A percentile compares a stretch with the other conserved stretches of the same genome.
These are phyloP conservation scores for Elongisporangium undulatum DNA, from an alignment of 352 stramenopile genomes.

Conservation along the genomic window DNA sequence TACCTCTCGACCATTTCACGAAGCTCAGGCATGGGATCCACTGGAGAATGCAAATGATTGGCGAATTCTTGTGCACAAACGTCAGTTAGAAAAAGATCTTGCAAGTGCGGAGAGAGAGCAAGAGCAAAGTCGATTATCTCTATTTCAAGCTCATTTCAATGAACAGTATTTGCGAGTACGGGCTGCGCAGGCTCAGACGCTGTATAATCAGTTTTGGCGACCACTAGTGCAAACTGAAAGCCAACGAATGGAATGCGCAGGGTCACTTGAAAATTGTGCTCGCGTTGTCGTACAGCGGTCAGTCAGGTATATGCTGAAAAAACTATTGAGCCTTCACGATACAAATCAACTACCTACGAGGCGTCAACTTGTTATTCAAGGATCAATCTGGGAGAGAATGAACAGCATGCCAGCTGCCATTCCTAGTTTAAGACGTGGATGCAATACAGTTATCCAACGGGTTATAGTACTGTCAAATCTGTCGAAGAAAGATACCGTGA, in stretches of 20 bases:
- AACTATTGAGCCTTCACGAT: conserved; percentile 43
- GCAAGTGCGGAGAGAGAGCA: conserved; percentile 25
- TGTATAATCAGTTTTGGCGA: conserved; percentile 27
- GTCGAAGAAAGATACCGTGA: conserved; percentile 6
- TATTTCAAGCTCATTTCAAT: conserved; percentile 61
- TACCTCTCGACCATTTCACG: conserved; percentile 37
- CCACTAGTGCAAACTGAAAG: conserved; percentile 15
- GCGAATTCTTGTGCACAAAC: conserved; percentile 59
- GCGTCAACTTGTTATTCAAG: conserved; percentile 43
- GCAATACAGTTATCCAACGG: conserved; percentile 21
- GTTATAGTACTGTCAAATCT: conserved; percentile 26
- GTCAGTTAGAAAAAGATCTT: conserved; percentile 38
- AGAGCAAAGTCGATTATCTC: conserved; percentile 35
- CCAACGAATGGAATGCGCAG: conserved; percentile 17
- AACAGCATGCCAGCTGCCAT: conserved; percentile 27
- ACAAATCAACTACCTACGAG: conserved; percentile 34
- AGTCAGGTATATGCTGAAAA: conserved; percentile 31
- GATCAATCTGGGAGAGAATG: conserved; percentile 20
- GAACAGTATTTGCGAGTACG: conserved; percentile 41
- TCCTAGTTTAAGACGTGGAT: conserved; percentile 34
- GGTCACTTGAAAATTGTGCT: conserved; percentile 23
- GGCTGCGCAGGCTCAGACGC: conserved; percentile 20
- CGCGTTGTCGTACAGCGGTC: conserved; percentile 17
- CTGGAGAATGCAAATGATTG: conserved; percentile 83
- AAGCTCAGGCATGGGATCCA: conserved; percentile 71